Evolutionary conservation across 192 early-diverging fungal species (phyloP).

Genomic region (Coemansia sp.): DNA sequence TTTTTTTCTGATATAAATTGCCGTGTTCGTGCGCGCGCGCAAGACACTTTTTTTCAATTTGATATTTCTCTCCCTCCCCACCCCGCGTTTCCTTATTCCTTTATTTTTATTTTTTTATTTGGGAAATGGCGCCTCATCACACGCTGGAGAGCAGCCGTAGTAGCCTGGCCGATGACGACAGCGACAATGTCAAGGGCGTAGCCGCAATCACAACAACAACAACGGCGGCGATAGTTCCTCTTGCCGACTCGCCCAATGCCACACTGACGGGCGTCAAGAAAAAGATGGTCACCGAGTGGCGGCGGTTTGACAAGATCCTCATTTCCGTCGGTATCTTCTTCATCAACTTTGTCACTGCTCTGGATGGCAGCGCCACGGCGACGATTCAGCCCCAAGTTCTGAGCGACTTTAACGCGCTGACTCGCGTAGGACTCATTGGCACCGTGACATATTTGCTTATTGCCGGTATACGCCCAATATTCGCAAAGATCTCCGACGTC

Average conservation of each 20-base stretch:
- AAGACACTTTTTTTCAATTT: not conserved
- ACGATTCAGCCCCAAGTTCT: constrained; percentile 40
- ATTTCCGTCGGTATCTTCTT: constrained; percentile 44
- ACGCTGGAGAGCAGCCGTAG: constrained; percentile 5
- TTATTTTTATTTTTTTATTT: not conserved
- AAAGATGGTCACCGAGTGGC: constrained; percentile 47
- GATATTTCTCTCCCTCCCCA: not conserved
- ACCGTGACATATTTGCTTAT: constrained; percentile 40
- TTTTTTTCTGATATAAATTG: not conserved
- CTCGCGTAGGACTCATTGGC: constrained; percentile 22
- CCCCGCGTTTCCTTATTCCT: no score
- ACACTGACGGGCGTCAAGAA: constrained; percentile 52
- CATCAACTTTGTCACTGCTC: constrained; percentile 40
- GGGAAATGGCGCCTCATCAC: not conserved
- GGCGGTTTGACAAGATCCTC: constrained; percentile 35
- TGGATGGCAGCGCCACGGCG: constrained; percentile 39
- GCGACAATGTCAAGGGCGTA: not conserved
- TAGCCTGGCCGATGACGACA: constrained; percentile 5
- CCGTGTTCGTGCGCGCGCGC: not conserved
- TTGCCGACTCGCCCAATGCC: constrained; percentile 15
- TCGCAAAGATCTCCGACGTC: constrained; percentile 38
- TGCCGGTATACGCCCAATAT: constrained; percentile 41
- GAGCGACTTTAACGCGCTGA: constrained; percentile 46
- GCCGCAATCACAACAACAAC: no score
- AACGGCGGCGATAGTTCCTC: no score